A percentile compares a stretch with the other conserved stretches of the same genome.
phyloP scores from a whole-genome alignment of 805 yeast genomes.

The Blastobotrys attinorum region DNA sequence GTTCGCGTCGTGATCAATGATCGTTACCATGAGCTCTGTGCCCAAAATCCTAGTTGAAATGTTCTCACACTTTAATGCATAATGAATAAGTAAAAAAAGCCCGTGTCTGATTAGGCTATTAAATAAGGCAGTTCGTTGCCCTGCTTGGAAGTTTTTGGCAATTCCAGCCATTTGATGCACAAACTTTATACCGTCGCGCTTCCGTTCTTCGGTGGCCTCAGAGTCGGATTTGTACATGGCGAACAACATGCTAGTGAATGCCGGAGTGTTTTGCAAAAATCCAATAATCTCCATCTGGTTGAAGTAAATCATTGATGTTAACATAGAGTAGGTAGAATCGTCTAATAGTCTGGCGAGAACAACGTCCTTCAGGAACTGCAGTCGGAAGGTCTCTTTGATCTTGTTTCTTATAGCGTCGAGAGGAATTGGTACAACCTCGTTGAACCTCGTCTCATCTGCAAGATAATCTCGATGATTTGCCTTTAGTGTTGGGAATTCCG shows the following conservation, averaged over 20 bases:
- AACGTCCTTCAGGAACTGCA: slow-evolving; percentile 80
- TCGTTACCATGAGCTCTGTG: slow-evolving; percentile 69
- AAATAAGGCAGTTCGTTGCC: slow-evolving; percentile 60
- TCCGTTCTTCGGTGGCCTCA: slow-evolving; percentile 7
- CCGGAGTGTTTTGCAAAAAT: slow-evolving; percentile 43
- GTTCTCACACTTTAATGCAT: slow-evolving; percentile 49
- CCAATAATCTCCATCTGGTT: slow-evolving; percentile 63
- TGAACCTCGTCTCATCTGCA: slow-evolving; percentile 49
- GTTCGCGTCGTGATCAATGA: slow-evolving; percentile 76
- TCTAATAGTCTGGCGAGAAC: slow-evolving; percentile 76
- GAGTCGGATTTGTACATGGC: slow-evolving; percentile 37
- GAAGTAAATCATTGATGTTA: slow-evolving; percentile 57
- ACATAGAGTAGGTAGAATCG: slow-evolving; percentile 62
- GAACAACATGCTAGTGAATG: slow-evolving; percentile 54
- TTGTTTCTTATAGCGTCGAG: slow-evolving; percentile 42
- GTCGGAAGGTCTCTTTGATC: slow-evolving; percentile 65
- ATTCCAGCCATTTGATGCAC: slow-evolving; percentile 73
- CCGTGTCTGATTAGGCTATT: slow-evolving; percentile 58
- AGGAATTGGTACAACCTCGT: slow-evolving; percentile 60
- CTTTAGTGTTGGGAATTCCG: slow-evolving; percentile 71
- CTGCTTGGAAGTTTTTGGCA: slow-evolving; percentile 56
- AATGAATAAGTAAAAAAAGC: slow-evolving; percentile 58
- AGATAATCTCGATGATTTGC: slow-evolving; percentile 72
- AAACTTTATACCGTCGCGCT: slow-evolving; percentile 61
- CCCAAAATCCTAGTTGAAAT: slow-evolving; percentile 48